Percentiles rank a stretch among this genome's conserved stretches.
Conservation (phyloP, 352 stramenopile species). For the Phytophthora europaea region DNA sequence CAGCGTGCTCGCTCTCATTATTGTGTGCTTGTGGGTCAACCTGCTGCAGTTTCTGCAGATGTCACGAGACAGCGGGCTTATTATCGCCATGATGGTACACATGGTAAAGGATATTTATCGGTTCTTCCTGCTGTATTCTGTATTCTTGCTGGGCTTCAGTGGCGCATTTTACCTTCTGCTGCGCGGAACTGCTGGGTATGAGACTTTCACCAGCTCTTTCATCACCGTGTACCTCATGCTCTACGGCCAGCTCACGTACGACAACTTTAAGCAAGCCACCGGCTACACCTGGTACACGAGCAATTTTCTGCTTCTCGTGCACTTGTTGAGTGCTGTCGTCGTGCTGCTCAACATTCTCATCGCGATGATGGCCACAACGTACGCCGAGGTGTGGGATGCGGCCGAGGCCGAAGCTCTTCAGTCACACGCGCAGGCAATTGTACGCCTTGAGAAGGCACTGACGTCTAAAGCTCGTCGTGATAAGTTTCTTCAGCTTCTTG, state of each 20-base stretch:
- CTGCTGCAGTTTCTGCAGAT: slow-evolving; percentile 79
- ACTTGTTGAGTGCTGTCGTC: slow-evolving; percentile 64
- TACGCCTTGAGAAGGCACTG: slow-evolving; percentile 67
- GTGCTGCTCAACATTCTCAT: slow-evolving; percentile 81
- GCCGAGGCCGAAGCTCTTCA: slow-evolving; percentile 65
- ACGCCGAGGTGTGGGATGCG: slow-evolving; percentile 66
- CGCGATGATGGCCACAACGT: slow-evolving; percentile 80
- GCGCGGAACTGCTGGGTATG: slow-evolving; percentile 59
- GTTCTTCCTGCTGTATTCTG: slow-evolving; percentile 76
- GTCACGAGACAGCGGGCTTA: slow-evolving; percentile 60
- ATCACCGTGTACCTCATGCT: slow-evolving; percentile 84
- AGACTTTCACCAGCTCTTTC: slow-evolving; percentile 70
- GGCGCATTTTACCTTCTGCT: slow-evolving; percentile 81
- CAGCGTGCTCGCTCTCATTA: slow-evolving; percentile 63
- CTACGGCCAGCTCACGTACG: slow-evolving; percentile 73
- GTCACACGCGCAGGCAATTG: slow-evolving; percentile 61
- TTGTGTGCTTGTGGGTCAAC: slow-evolving; percentile 75
- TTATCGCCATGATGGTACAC: slow-evolving; percentile 85
- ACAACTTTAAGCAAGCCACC: slow-evolving; percentile 42
- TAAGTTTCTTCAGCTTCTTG: slow-evolving; percentile 55
- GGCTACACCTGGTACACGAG: slow-evolving; percentile 63
- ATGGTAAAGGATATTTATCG: slow-evolving; percentile 77
- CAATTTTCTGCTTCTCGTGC: slow-evolving; percentile 62
- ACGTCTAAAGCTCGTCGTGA: slow-evolving; percentile 38
- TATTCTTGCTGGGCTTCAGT: slow-evolving; percentile 79